Evolutionary conservation across 2,329 filamentous ascomycete genomes (phyloP).

Genomic region (Cephalotrichum gorgonifer): DNA sequence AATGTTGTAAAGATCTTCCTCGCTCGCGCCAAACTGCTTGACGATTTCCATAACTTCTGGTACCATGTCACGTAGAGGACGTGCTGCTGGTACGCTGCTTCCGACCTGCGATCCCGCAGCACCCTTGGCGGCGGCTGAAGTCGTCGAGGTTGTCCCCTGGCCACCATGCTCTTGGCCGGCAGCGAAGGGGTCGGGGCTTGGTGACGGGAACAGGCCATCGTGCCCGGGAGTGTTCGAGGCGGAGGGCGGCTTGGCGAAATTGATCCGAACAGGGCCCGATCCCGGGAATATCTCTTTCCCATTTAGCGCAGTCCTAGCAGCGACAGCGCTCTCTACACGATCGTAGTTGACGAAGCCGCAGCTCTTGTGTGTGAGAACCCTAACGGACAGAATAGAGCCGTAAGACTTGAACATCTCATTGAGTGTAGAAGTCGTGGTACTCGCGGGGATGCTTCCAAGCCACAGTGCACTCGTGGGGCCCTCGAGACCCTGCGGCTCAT

Average conservation of each 20-base stretch:
- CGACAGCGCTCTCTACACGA: conserved; percentile 77
- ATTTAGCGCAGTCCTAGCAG: conserved; percentile 79
- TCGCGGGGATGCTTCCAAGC: conserved; percentile 95
- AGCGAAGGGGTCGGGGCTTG: conserved; percentile 76
- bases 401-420: conserved; percentile 94
- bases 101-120: conserved; percentile 22
- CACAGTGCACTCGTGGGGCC: conserved; percentile 88
- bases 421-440: conserved; percentile 88
- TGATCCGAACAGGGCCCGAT: conserved; percentile 87
- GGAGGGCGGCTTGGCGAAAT: conserved; percentile 92
- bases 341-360: conserved; percentile 99
- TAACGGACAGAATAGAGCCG: conserved; percentile 79
- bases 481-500: conserved; percentile 67
- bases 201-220: conserved; percentile 79
- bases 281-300: conserved; percentile 98
- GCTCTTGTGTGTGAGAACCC: conserved; percentile 96
- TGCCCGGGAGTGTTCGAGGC: conserved; percentile 81
- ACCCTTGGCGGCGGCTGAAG: conserved; percentile 15
- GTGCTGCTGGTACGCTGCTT: conserved; percentile 43
- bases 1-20: conserved; percentile 67
- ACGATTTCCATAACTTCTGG: conserved; percentile 78
- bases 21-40: conserved; percentile 73
- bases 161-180: conserved; percentile 40
- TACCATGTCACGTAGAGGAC: conserved; percentile 67
- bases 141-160: conserved; percentile 10